Percentiles rank a stretch among this genome's conserved stretches.
Conservation (phyloP, 441 rosid genomes). For the Macaranga tanarius region DNA sequence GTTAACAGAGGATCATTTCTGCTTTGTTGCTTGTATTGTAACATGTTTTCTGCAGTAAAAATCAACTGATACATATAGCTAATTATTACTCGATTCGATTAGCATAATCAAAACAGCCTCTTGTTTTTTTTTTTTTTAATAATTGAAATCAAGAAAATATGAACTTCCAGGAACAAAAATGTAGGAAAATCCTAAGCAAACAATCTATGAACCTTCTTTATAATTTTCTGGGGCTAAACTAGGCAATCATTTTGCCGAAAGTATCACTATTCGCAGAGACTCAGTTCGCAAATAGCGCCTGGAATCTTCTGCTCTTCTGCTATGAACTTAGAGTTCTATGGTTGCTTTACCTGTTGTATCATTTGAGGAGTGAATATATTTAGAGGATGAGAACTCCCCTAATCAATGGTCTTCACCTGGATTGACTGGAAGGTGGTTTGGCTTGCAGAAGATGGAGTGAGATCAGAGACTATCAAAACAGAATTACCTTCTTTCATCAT, state of each 20-base stretch:
- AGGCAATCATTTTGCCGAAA: neutral
- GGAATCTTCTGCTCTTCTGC: neutral
- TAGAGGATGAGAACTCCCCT: neutral
- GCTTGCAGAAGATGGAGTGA: conserved; percentile 40
- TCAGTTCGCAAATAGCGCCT: neutral
- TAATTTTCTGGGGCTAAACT: neutral
- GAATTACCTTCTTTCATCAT: conserved; percentile 83
- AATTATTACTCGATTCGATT: neutral
- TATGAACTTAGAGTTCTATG: neutral
- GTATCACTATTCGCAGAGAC: neutral
- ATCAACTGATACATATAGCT: neutral
- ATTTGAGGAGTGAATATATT: neutral
- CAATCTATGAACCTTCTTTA: neutral
- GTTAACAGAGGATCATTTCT: neutral
- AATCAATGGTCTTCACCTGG: conserved; percentile 52
- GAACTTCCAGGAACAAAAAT: conserved; percentile 3
- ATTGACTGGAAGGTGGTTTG: conserved; percentile 52
- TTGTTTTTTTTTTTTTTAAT: neutral
- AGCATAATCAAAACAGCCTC: neutral
- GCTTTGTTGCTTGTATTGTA: too few species aligned
- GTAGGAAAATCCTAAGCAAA: neutral
- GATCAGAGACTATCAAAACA: conserved; percentile 84
- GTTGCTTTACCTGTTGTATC: neutral
- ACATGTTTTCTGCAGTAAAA: neutral
- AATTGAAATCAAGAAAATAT: neutral